phyloP scores from a whole-genome alignment of 2,329 filamentous ascomycete genomes.

The Phialemoniopsis sp. region DNA sequence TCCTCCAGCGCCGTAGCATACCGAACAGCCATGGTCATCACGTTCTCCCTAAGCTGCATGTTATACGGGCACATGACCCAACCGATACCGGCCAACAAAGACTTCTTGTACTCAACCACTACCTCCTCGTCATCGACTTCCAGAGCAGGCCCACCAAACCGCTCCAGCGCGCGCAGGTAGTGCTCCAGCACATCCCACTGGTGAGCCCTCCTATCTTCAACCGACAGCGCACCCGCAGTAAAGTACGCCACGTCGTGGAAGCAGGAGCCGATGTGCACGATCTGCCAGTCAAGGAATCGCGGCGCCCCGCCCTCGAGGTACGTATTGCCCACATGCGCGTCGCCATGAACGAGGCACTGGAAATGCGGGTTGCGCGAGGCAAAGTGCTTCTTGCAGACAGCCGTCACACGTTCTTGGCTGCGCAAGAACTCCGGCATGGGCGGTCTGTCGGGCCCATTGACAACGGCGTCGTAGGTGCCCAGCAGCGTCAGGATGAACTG shows the following conservation, averaged over 20 bases:
- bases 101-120: conserved; percentile 18
- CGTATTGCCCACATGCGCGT: conserved; percentile 28
- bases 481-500: conserved; percentile 16
- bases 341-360: conserved; percentile 26
- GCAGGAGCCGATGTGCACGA: conserved; percentile 24
- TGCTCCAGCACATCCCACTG: conserved; percentile 26
- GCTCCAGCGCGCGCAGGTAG: conserved; percentile 20
- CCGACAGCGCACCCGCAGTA: conserved; percentile 21
- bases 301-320: conserved; percentile 20
- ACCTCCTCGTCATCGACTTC: conserved; percentile 19
- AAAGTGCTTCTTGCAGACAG: conserved; percentile 23
- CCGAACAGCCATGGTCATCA: conserved; percentile 17
- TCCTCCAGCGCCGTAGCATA: conserved; percentile 19
- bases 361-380: conserved; percentile 23
- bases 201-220: conserved; percentile 25
- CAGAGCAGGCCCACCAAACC: conserved; percentile 16
- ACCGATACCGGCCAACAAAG: conserved; percentile 18
- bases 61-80: conserved; percentile 21
- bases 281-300: conserved; percentile 31
- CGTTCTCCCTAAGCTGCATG: conserved; percentile 17
- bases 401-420: conserved; percentile 19
- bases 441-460: conserved; percentile 17
- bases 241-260: conserved; percentile 32
- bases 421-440: conserved; percentile 18
- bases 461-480: conserved; percentile 17